Evolutionary conservation across 306 rosid species (phyloP).

Genomic region (Dryas alaskensis): DNA sequence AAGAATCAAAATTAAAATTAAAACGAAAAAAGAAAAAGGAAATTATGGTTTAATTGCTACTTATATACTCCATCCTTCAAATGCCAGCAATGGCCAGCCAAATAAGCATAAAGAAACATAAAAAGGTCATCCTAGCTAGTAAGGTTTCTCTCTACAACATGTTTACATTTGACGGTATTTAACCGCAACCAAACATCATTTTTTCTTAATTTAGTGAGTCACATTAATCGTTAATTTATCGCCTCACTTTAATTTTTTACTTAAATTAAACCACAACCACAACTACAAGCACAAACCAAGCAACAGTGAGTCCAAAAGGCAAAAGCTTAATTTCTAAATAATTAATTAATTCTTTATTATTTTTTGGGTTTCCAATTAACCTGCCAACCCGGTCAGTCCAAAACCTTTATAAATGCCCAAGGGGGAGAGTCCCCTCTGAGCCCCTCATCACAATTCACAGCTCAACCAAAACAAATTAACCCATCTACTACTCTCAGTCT

Average conservation of each 20-base stretch:
- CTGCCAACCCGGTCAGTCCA: conserved; percentile 27
- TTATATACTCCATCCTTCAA: not conserved
- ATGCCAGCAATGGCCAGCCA: not conserved
- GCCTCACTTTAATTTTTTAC: not conserved
- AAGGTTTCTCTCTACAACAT: not conserved
- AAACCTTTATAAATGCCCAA: conserved; percentile 38
- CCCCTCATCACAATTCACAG: conserved; percentile 8
- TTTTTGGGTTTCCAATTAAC: conserved; percentile 33
- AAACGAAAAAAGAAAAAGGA: too few species aligned
- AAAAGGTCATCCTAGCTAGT: not conserved
- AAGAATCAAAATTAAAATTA: too few species aligned
- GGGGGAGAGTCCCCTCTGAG: not conserved
- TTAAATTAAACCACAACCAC: not conserved
- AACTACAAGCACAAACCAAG: not conserved
- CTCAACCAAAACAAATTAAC: conserved; percentile 12
- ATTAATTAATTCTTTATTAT: not conserved
- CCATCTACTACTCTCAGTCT: not conserved
- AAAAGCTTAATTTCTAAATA: not conserved
- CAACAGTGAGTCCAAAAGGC: not conserved
- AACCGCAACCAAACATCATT: not conserved
- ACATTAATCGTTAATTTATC: not conserved
- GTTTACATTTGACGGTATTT: not conserved
- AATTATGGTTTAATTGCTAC: not conserved
- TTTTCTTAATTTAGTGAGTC: not conserved
- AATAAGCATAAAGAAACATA: not conserved